Conservation (phyloP, 495 filamentous ascomycete genomes). For the Podospora comata region DNA sequence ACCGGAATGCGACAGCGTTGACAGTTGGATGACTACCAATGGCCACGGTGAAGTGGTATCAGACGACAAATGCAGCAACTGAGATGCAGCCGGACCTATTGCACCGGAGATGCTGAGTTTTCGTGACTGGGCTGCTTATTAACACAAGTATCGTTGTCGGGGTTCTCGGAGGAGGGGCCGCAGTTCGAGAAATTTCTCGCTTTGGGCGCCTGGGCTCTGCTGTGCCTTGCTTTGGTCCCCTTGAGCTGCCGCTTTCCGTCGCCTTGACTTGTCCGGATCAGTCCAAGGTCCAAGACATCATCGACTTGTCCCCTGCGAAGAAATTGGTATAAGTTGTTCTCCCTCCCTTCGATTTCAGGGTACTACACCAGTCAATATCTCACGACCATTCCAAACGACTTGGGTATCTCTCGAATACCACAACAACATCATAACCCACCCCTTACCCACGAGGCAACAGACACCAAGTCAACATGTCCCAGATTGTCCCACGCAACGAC, state of each 20-base stretch:
- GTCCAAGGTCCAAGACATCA: background rate
- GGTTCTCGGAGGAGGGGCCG: background rate
- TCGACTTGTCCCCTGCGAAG: background rate
- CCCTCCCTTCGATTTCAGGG: background rate
- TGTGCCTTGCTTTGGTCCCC: conserved; percentile 5
- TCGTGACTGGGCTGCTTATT: background rate
- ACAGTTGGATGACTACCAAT: background rate
- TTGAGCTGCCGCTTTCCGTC: background rate
- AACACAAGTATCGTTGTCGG: background rate
- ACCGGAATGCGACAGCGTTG: background rate
- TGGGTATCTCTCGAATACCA: background rate
- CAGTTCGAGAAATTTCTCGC: background rate
- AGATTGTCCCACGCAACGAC: conserved; percentile 35
- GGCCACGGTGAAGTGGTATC: background rate
- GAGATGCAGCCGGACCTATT: background rate
- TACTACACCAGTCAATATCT: background rate
- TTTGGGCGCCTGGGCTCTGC: background rate
- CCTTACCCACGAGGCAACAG: background rate
- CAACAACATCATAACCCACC: background rate
- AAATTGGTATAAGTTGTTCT: background rate
- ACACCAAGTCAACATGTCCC: conserved; percentile 17
- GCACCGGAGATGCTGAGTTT: background rate
- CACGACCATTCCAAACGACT: background rate
- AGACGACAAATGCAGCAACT: background rate
- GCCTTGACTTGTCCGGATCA: background rate